Evolutionary conservation across 2,329 filamentous ascomycete species (phyloP).

Genomic region (Domatiomyces catenatus): DNA sequence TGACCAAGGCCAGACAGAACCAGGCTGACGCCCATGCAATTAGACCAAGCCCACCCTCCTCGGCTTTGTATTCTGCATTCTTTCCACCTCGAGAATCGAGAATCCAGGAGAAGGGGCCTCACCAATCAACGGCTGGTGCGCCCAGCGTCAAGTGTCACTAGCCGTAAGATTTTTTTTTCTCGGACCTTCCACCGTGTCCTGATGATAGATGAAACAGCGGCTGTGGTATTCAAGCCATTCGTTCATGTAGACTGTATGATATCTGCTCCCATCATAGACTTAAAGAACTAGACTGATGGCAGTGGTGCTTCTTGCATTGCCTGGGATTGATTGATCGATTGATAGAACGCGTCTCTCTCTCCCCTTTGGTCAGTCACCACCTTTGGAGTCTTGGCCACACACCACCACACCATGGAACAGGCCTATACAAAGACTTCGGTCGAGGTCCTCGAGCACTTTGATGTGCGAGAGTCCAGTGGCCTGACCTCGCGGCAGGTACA

Average conservation of each 20-base stretch:
- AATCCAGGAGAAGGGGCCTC: not conserved
- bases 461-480: constrained; percentile 36
- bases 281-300: not conserved
- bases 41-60: not conserved
- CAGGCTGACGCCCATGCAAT: not conserved
- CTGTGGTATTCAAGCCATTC: not conserved
- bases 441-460: constrained; percentile 38
- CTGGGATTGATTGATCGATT: not conserved
- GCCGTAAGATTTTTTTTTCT: not conserved
- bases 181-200: not conserved
- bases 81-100: not conserved
- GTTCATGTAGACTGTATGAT: not conserved
- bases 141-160: not conserved
- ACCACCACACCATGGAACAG: constrained; percentile 33
- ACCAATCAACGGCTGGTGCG: not conserved
- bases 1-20: no score
- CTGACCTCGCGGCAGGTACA: constrained; percentile 35
- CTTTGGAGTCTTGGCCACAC: not conserved
- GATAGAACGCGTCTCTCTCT: not conserved
- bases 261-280: not conserved
- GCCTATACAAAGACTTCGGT: constrained; percentile 35
- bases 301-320: not conserved
- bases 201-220: not conserved
- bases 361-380: constrained; percentile 1
- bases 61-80: not conserved